Conservation (phyloP, 2,329 filamentous ascomycete genomes). For the Hirsutella thompsonii region DNA sequence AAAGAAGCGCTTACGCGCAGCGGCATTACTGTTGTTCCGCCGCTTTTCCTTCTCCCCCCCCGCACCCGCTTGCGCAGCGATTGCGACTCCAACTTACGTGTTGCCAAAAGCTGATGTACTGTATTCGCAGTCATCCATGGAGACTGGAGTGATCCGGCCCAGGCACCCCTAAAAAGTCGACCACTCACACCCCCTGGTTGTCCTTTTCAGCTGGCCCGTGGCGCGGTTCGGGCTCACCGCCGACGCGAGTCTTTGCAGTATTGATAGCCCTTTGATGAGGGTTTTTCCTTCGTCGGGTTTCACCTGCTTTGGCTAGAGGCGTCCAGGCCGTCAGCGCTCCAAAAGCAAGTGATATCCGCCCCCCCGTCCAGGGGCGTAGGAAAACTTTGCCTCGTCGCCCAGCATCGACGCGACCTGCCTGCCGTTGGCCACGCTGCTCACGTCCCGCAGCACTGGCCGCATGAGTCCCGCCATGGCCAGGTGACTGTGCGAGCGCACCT, state of each 20-base stretch:
- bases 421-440: conserved; percentile 3
- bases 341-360: background rate
- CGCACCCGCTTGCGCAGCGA: background rate
- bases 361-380: background rate
- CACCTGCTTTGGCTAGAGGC: background rate
- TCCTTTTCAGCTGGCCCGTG: no score
- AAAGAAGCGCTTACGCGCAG: background rate
- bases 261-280: no score
- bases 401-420: background rate
- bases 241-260: no score
- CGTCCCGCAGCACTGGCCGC: conserved; percentile 6
- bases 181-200: no score
- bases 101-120: background rate
- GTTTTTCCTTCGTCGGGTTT: no score
- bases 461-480: conserved; percentile 9
- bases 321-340: background rate
- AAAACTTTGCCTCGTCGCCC: background rate
- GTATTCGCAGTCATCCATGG: background rate
- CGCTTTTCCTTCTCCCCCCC: background rate
- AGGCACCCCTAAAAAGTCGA: no score
- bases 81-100: no score
- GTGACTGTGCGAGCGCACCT: conserved; percentile 13
- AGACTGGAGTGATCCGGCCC: no score
- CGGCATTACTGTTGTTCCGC: background rate
- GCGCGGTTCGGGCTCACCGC: no score